Base-by-base conservation (phyloP, 371 early-diverging fungal genomes). In the Rhizopus arrhizus region DNA sequence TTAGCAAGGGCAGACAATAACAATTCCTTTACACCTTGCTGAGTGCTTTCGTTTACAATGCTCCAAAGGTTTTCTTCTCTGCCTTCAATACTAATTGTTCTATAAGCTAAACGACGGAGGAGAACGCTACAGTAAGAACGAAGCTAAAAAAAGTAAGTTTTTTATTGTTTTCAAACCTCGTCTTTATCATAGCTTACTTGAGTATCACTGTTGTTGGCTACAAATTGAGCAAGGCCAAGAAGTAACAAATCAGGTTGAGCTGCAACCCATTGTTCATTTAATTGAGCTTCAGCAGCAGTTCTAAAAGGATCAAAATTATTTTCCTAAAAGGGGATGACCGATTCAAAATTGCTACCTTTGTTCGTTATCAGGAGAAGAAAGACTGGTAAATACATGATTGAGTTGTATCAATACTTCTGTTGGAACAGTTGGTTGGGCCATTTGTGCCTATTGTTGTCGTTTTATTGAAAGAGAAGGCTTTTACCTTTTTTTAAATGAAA, bases 111-210 rank as follows among this genome's bases (percentile, higher is more conserved):
- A 45, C 96, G 90, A 64, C 97, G 93, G 51, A 95, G 79, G 48
- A 97, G 83, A 11, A 97, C 89, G 52, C 93, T 86, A 36, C 94
- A 86, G 56, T 94, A 91, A 6, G 93, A 89, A 51, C 97, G 95
- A 51, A 92, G 74, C 91, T 94, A 65, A 38, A 41, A 53, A 10
- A 54, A 59, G 62, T 55, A 32, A 40, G 31, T 43, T 32, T 8
- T 35, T 34, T 49, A 16, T 38, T 10, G 31, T 31, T 28, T 32
- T 55, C 40, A 52, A 3, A 9, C 33, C 41, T 12, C 45, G 3
- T 47, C 31, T 28, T 0, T 28, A 32, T 31, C 3, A 36, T 13
- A 58, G 22, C 63, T 65, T 77, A 86, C 86, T 61, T 86, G 80
- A 41, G 73, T 72, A 48, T 84, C 84, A 34, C 68, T 61, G 60